Base-by-base conservation (phyloP, 2,329 filamentous ascomycete species). In the Exserohilum rostratum region DNA sequence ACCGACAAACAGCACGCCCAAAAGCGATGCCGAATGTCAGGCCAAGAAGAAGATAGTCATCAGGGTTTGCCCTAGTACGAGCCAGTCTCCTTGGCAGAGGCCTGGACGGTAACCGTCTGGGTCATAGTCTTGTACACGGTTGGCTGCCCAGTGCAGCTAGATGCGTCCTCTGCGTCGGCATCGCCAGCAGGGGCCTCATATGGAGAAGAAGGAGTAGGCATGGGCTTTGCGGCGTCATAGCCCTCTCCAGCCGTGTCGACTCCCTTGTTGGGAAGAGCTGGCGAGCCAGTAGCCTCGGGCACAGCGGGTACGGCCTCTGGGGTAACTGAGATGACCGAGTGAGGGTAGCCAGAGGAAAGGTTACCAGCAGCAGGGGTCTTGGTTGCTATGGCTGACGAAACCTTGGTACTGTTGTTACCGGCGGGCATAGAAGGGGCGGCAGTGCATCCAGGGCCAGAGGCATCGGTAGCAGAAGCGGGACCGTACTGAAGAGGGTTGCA, bases 401-500 rank as follows among this genome's bases (percentile, higher is more conserved):
- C 42, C 2, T 55, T 31, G 10, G 46, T 45, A 12, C 48, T 47
- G 18, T 46, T 59, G 15, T 37, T 49, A 5, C 35, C 35, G 22
- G 25, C 56, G 20, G 58, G 46, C n/a, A 52, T 39, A 20, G 60
- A 35, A 39, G 63, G 50, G 37, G 60, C 50, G 34, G 65, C 66
- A 34, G 50, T 58, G 52, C 71, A 75, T 13, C 61, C 67, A 15
- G 64, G 57, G 7, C 71, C 72, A 50, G 66, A 58, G 22, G 50
- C 67, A 6, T 30, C 20, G 6, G 66, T 73, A 13, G 73, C 73
- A 25, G 54, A 56, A 18, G 64, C 68, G 37, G 73, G 73, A 2
- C 73, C 73, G 44, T 62, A 57, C 55, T 76, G 73, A 25, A 76
- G 50, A n/a, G 73, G 71, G 51, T 76, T 76, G 67, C 73, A 76